A percentile compares a stretch with the other conserved stretches of the same genome.
These are phyloP conservation scores for Agaricus blazei DNA, from an alignment of 768 basidiomycete genomes.

Conservation along the genomic window DNA sequence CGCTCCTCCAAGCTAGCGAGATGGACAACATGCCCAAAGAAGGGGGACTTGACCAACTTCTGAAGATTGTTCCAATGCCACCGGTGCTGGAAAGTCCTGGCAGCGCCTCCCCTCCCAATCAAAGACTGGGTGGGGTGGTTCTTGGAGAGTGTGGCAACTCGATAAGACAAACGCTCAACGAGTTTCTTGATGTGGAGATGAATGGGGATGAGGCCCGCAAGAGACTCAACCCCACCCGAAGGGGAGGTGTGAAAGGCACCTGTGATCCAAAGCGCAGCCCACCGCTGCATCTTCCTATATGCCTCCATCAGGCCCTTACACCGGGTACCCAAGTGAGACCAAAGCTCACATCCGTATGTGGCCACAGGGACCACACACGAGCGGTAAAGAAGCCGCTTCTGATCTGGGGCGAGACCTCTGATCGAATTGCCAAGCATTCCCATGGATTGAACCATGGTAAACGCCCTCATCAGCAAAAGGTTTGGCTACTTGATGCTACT, in stretches of 20 bases:
- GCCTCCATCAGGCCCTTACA: too few species aligned
- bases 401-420: background rate
- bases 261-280: background rate
- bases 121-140: too few species aligned
- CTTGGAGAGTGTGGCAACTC: too few species aligned
- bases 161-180: background rate
- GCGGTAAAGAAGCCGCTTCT: background rate
- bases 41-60: too few species aligned
- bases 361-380: background rate
- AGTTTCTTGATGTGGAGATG: background rate
- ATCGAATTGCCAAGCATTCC: background rate
- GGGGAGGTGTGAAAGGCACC: constrained; percentile 8
- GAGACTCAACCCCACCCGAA: background rate
- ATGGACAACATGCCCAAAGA: too few species aligned
- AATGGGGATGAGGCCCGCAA: background rate
- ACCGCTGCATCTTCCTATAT: background rate
- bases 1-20: too few species aligned
- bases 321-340: background rate
- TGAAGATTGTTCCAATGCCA: too few species aligned
- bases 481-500: too few species aligned
- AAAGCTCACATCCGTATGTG: background rate
- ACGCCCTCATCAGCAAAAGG: too few species aligned
- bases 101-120: too few species aligned
- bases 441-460: background rate
- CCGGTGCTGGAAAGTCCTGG: too few species aligned